phyloP scores from a whole-genome alignment of 768 basidiomycete species.

The Mycena rosella region DNA sequence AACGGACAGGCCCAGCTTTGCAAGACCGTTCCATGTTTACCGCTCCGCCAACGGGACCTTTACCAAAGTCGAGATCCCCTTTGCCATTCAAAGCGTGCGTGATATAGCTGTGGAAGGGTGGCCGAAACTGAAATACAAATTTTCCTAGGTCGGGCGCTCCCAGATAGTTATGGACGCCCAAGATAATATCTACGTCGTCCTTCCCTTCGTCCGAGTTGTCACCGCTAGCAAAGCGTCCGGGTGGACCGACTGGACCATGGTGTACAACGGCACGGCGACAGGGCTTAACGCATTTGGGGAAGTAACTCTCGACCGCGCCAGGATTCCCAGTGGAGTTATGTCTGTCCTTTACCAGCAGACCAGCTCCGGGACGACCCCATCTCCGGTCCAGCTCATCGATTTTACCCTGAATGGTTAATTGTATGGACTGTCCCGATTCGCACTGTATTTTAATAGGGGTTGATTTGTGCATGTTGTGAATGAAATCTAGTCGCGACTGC shows the following conservation, averaged over 20 bases:
- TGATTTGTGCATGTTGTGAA: too few species aligned
- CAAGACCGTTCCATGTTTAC: constrained; percentile 59
- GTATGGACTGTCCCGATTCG: too few species aligned
- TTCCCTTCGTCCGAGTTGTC: constrained; percentile 58
- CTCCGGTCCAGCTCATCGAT: constrained; percentile 56
- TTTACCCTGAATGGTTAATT: constrained; percentile 53
- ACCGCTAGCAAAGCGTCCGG: constrained; percentile 59
- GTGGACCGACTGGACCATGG: constrained; percentile 62
- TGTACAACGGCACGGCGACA: constrained; percentile 54
- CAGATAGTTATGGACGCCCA: constrained; percentile 58
- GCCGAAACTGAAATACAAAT: too few species aligned
- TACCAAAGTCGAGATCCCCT: constrained; percentile 62
- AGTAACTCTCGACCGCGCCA: constrained; percentile 58
- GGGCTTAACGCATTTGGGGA: constrained; percentile 61
- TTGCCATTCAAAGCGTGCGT: constrained; percentile 54
- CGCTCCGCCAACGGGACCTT: constrained; percentile 55
- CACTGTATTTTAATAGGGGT: too few species aligned
- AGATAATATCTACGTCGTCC: constrained; percentile 60
- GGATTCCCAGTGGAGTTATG: constrained; percentile 52
- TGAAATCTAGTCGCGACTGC: constrained; percentile 36
- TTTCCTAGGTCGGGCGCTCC: constrained; percentile 60
- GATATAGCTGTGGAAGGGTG: too few species aligned
- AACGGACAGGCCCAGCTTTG: constrained; percentile 51
- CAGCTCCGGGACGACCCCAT: constrained; percentile 57
- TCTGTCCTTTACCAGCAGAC: constrained; percentile 59